These are phyloP conservation scores for Amyloporia xantha DNA, from an alignment of 768 basidiomycete genomes.

Conservation along the genomic window DNA sequence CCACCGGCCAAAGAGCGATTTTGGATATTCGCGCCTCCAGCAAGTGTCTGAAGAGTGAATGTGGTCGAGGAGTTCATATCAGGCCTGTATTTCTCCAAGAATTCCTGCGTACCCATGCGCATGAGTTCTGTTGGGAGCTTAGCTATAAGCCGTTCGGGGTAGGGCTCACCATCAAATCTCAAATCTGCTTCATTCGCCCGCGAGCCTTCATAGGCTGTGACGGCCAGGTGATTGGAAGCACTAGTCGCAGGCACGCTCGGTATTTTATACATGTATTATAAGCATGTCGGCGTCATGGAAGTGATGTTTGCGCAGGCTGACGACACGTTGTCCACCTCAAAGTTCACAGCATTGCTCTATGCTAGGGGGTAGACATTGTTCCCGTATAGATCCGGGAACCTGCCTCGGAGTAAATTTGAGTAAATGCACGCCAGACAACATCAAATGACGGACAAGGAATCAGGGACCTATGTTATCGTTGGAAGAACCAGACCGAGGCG, in stretches of 20 bases:
- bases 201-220: constrained; percentile 17
- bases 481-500: constrained; percentile 28
- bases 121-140: too few species aligned
- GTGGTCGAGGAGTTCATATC: constrained; percentile 30
- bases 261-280: constrained; percentile 19
- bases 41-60: constrained; percentile 20
- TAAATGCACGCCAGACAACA: neutral
- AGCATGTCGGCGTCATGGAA: constrained; percentile 18
- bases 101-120: constrained; percentile 40
- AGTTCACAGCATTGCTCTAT: neutral
- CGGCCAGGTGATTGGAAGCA: constrained; percentile 14
- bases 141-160: too few species aligned
- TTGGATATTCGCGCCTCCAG: constrained; percentile 36
- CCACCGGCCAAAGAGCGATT: constrained; percentile 41
- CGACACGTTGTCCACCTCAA: neutral
- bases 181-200: constrained; percentile 18
- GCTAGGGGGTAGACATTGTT: neutral
- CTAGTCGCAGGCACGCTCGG: constrained; percentile 14
- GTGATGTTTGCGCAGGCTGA: neutral
- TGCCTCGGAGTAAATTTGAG: neutral
- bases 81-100: constrained; percentile 41
- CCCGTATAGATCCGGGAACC: neutral
- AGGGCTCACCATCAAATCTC: constrained; percentile 13
- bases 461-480: constrained; percentile 19
- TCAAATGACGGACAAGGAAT: neutral